A percentile compares a stretch with the other conserved stretches of the same genome.
Conservation (phyloP, 257 asterid species). For the Orobanche coerulescens region DNA sequence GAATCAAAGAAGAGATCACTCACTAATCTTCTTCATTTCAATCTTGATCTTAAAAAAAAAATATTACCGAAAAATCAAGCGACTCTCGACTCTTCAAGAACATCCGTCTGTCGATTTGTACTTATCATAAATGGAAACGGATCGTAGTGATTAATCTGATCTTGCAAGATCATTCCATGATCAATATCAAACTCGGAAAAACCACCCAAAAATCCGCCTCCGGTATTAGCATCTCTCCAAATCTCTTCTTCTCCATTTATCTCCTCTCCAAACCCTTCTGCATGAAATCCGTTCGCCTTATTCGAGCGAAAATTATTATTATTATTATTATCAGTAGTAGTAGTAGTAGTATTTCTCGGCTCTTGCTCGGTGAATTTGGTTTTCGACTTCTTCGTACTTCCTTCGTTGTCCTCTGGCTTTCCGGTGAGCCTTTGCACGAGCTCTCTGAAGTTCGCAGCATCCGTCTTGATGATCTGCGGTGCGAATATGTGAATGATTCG, state of each 20-base stretch:
- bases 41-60: too few relatives aligned
- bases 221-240: slow-evolving; percentile 47
- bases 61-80: neutral
- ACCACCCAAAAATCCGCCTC: neutral
- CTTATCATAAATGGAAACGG: slow-evolving; percentile 33
- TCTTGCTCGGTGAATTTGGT: slow-evolving; percentile 5
- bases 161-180: slow-evolving; percentile 39
- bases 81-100: slow-evolving; percentile 6
- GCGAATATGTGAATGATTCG: slow-evolving; percentile 89
- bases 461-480: slow-evolving; percentile 83
- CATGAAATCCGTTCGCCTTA: slow-evolving; percentile 10
- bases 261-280: slow-evolving; percentile 32
- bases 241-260: slow-evolving; percentile 75
- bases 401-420: slow-evolving; percentile 36
- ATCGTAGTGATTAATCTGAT: slow-evolving; percentile 12
- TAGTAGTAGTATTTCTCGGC: slow-evolving; percentile 16
- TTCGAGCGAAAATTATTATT: neutral
- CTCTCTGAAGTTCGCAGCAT: slow-evolving; percentile 62
- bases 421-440: slow-evolving; percentile 88
- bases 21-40: too few relatives aligned
- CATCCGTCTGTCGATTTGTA: slow-evolving; percentile 25
- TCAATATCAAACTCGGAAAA: slow-evolving; percentile 4
- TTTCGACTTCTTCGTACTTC: neutral
- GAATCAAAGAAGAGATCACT: too few relatives aligned
- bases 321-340: too few relatives aligned